Conservation (phyloP, 352 stramenopile species). For the Phytopythium sindhum region DNA sequence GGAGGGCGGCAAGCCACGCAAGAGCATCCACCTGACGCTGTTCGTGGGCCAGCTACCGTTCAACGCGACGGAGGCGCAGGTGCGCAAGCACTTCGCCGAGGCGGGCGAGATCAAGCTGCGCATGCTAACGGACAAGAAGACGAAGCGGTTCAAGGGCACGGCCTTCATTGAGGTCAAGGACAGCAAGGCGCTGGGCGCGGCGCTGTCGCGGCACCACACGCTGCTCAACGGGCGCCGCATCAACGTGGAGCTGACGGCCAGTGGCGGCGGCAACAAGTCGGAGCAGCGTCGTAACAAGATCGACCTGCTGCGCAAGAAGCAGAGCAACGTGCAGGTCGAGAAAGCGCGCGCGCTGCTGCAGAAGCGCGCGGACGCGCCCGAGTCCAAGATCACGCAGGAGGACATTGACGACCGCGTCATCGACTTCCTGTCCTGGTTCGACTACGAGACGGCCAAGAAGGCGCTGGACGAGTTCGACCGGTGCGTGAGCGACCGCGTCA, state of each 20-base stretch:
- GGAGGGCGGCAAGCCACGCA: conserved; percentile 17
- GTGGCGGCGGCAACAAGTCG: conserved; percentile 80
- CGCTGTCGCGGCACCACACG: conserved; percentile 77
- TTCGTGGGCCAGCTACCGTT: conserved; percentile 83
- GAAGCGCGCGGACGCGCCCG: conserved; percentile 70
- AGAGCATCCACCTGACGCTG: conserved; percentile 83
- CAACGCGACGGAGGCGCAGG: conserved; percentile 57
- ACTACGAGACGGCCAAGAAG: conserved; percentile 85
- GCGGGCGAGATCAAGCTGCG: conserved; percentile 73
- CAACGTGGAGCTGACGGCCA: conserved; percentile 85
- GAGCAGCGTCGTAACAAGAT: conserved; percentile 70
- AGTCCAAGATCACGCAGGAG: conserved; percentile 69
- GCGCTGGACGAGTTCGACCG: conserved; percentile 80
- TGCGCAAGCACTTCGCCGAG: conserved; percentile 72
- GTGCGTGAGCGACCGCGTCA: conserved; percentile 65
- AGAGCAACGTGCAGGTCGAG: conserved; percentile 79
- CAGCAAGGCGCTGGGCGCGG: conserved; percentile 74
- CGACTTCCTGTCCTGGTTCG: conserved; percentile 86
- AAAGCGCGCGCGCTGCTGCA: conserved; percentile 79
- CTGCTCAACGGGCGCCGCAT: conserved; percentile 77
- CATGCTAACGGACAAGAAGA: conserved; percentile 85
- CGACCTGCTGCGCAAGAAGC: conserved; percentile 69
- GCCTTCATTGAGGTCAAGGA: conserved; percentile 86
- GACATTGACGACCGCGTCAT: conserved; percentile 87
- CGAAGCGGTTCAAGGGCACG: conserved; percentile 77